Base-by-base conservation (phyloP, 2,329 filamentous ascomycete genomes). In the Curvularia spicifera region DNA sequence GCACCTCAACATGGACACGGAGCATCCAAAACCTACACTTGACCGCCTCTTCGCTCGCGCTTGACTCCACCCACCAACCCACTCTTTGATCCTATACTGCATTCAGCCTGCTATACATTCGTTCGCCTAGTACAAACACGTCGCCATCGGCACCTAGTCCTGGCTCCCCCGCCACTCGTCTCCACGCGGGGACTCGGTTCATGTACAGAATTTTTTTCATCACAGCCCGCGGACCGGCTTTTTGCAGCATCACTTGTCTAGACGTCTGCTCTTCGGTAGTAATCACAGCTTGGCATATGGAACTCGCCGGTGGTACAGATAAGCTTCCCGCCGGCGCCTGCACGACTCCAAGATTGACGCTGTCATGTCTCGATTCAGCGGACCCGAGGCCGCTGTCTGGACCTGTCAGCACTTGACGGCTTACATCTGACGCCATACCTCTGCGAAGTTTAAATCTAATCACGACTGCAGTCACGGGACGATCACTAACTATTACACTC, bases 31-130 rank as follows among this genome's bases (percentile, higher is more conserved):
- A 5, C 22, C 40, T 42, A 52, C 48, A 52, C 37, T 42, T 46
- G 53, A 56, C 53, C 53, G 53, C 53, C 53, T 56, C 53, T 56
- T 53, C 45, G 28, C 18, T 39, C 24, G 35, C 52, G 40, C 52
- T 24, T 46, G 42, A 44, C 42, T 44, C 42, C 42, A 37, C 35
- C 15, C 35, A 8, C 2, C 15, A 37, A 7, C n/a, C 35, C 35
- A 37, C 15, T 8, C 15, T 37, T 15, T 37, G 22, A 20, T 28
- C 42, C 42, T 44, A n/a, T 44, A 28, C 42, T 44, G 15, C 35
- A 18, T 37, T 5, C 13, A 37, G 35, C 35, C 22, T n/a, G 24
- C 42, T 44, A 13, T 44, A 28, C 42, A 44, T 22, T n/a, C 24
- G 42, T 44, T 44, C 24, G 42, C 42, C 26, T 44, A 28, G 22